Evolutionary conservation across 139 green algal species (phyloP).

Genomic region (Chlamydomonas sp.): DNA sequence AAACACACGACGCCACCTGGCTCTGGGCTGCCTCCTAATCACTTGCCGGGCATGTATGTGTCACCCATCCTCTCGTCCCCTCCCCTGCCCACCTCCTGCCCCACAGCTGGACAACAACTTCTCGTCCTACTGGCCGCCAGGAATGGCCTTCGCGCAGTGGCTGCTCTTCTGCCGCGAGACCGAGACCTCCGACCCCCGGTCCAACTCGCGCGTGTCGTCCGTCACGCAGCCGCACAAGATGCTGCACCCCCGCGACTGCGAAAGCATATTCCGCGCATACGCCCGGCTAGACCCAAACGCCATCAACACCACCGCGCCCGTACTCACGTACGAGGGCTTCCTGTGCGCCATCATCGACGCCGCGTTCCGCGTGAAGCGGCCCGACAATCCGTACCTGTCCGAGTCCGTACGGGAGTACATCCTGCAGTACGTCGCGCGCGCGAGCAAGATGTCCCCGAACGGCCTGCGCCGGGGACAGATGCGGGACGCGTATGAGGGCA

Average conservation of each 20-base stretch:
- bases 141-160: constrained; percentile 57
- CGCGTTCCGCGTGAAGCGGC: constrained; percentile 38
- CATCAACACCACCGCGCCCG: constrained; percentile 31
- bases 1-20: not conserved
- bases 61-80: not conserved
- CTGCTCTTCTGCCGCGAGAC: constrained; percentile 69
- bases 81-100: not conserved
- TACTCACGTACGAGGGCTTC: constrained; percentile 64
- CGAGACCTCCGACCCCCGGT: constrained; percentile 52
- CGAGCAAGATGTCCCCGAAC: constrained; percentile 30
- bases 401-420: constrained; percentile 59
- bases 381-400: constrained; percentile 65
- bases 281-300: constrained; percentile 32
- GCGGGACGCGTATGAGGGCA: constrained; percentile 41
- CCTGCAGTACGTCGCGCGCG: constrained; percentile 46
- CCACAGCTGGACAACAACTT: constrained; percentile 56
- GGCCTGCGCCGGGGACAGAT: constrained; percentile 29
- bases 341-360: constrained; percentile 59
- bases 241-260: constrained; percentile 51
- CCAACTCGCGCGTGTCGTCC: constrained; percentile 43
- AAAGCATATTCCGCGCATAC: constrained; percentile 53
- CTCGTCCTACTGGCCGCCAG: constrained; percentile 61
- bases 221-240: constrained; percentile 48
- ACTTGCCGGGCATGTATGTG: too few species aligned
- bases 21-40: too few species aligned